These are phyloP conservation scores for Neckera pumila DNA, from an alignment of 225 moss, liverwort and hornwort genomes.

Conservation along the genomic window DNA sequence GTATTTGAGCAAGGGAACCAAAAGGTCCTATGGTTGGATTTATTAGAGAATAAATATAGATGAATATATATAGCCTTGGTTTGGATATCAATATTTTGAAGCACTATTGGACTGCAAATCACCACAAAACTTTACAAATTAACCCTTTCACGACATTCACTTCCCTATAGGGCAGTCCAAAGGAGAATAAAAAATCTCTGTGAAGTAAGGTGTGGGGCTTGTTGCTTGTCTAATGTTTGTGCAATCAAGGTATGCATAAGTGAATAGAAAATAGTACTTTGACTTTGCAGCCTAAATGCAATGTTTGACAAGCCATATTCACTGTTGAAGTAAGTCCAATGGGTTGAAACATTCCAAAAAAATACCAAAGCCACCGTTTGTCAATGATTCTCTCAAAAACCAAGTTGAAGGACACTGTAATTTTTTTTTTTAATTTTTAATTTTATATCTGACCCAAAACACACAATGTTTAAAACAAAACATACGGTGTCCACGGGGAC, in stretches of 20 bases:
- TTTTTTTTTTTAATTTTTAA: too few species aligned
- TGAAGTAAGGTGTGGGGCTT: rapidly evolving
- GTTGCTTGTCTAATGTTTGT: background rate
- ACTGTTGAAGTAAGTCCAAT: background rate
- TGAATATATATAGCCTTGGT: background rate
- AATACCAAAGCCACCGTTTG: background rate
- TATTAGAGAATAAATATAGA: background rate
- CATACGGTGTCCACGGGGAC: too few species aligned
- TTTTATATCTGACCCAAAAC: too few species aligned
- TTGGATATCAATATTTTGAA: background rate
- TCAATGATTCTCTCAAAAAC: background rate
- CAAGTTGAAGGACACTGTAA: background rate
- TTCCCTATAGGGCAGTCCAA: background rate
- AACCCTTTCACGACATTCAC: background rate
- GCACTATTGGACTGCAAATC: background rate
- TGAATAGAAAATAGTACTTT: background rate
- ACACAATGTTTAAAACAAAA: too few species aligned
- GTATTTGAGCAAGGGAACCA: too few species aligned
- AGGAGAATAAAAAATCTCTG: background rate
- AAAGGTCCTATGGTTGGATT: background rate
- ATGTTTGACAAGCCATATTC: rapidly evolving
- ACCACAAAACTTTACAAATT: rapidly evolving
- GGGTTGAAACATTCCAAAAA: background rate
- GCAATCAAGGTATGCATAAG: rapidly evolving
- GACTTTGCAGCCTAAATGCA: background rate